A percentile compares a stretch with the other conserved stretches of the same genome.
These are phyloP conservation scores for Begonia loranthoides DNA, from an alignment of 306 rosid genomes.

Conservation along the genomic window DNA sequence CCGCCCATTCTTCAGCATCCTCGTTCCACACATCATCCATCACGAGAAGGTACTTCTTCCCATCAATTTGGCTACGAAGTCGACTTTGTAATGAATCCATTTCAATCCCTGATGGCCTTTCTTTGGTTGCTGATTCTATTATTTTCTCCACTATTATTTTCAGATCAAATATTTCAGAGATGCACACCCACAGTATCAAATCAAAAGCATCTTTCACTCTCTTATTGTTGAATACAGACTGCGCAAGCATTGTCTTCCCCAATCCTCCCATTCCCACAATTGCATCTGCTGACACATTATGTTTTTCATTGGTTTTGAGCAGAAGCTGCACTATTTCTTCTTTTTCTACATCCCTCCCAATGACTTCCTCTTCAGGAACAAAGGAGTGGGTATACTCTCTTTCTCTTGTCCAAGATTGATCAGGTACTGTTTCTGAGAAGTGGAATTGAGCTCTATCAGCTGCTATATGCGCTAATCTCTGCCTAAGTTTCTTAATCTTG, in stretches of 20 bases:
- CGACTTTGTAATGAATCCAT: conserved; percentile 20
- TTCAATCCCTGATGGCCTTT: conserved; percentile 8
- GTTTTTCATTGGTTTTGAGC: no score
- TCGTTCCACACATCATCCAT: conserved; percentile 50
- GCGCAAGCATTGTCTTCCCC: conserved; percentile 33
- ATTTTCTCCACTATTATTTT: conserved; percentile 19
- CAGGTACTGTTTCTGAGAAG: no score
- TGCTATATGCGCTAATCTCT: no score
- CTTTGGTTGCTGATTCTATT: conserved; percentile 17
- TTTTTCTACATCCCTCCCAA: no score
- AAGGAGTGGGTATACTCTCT: no score
- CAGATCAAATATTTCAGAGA: conserved; percentile 30
- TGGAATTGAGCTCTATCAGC: no score
- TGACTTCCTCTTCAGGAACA: no score
- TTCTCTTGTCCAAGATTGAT: no score
- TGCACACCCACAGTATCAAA: conserved; percentile 31
- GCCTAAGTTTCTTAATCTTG: conserved; percentile 32
- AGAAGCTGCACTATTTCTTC: no score
- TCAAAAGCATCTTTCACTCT: conserved; percentile 22
- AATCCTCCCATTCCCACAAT: no score
- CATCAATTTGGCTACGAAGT: conserved; percentile 6
- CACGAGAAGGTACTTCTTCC: conserved; percentile 24
- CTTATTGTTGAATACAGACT: conserved; percentile 28
- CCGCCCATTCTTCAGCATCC: conserved; percentile 17
- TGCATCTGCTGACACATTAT: no score